Base-by-base conservation (phyloP, 2,329 filamentous ascomycete species). In the Phoma sp. region DNA sequence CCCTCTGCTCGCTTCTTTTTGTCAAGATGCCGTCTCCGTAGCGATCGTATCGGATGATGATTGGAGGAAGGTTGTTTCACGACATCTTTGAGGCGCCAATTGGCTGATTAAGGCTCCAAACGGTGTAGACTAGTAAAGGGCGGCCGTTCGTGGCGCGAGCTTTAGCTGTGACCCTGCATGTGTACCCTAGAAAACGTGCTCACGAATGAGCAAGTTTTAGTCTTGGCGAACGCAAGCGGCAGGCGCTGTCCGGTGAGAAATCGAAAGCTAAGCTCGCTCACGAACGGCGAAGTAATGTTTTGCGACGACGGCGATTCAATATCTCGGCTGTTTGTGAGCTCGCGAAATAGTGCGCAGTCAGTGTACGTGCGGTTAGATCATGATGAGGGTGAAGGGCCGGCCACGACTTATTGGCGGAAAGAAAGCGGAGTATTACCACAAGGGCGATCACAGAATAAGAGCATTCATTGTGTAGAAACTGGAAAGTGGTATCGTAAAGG, bases 151-250 rank as follows among this genome's bases (percentile, higher is more conserved):
- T 73, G 69, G 69, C 68, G 69, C 59, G 44, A 62, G 61, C 63
- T 67, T 60, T 57, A 57, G 60, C 60, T 58, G 25, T 41, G 24
- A 49, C 58, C 67, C 59, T 64, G 58, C 58, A 63, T 60, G 43
- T 24, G 36, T 29, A 40, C 17, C 41, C 35, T 40, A 35, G 35
- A 56, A 63, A 67, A 68, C 53, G 61, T 67, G 64, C 64, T 67
- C 64, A 52, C 36, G 13, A 65, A 38, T 66, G 65, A 66, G 63
- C 65, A 68, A 63, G 60, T 68, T 68, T 62, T 51, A 13, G 46
- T 3, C 55, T 65, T 66, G 60, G 63, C 64, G 46, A 65, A 44
- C 41, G 52, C 36, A 55, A 40, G 45, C 45, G 52, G 52, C 36
- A 50, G 35, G 36, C 37, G 45, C 40, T 64, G 63, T 67, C 65